phyloP scores from a whole-genome alignment of 2,329 filamentous ascomycete genomes.

The Fusarium sp. region DNA sequence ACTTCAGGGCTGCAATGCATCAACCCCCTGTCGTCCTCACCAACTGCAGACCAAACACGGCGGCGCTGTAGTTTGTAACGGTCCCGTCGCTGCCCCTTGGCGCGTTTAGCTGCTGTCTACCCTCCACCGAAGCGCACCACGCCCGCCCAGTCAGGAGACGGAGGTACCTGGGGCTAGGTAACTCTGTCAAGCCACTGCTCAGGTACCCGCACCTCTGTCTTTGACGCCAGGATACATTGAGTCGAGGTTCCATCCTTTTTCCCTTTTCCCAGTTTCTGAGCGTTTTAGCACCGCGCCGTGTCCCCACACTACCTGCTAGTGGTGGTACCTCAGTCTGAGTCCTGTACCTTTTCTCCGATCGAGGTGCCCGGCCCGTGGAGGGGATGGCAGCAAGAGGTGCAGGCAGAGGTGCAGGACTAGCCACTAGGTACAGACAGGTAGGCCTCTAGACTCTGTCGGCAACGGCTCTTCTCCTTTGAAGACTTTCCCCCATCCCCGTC shows the following conservation, averaged over 20 bases:
- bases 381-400: conserved; percentile 12
- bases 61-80: conserved; percentile 35
- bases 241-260: conserved; percentile 32
- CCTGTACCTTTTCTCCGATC: conserved; percentile 29
- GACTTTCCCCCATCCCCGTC: conserved; percentile 48
- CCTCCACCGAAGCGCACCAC: conserved; percentile 17
- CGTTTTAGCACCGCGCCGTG: conserved; percentile 10
- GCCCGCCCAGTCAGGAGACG: conserved; percentile 29
- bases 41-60: conserved; percentile 3
- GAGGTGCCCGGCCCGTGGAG: conserved; percentile 13
- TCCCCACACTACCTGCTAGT: conserved; percentile 27
- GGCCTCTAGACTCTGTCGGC: conserved; percentile 19
- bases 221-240: conserved; percentile 22
- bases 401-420: conserved; percentile 18
- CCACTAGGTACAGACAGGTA: not conserved
- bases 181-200: conserved; percentile 26
- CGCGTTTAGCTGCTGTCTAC: conserved; percentile 32
- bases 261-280: conserved; percentile 30
- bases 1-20: conserved; percentile 37
- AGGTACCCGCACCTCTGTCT: conserved; percentile 35
- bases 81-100: conserved; percentile 33
- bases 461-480: conserved; percentile 43
- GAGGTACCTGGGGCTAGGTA: conserved; percentile 33
- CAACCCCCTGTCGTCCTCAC: conserved; percentile 20
- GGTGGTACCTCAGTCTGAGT: conserved; percentile 25